Percentiles rank a stretch among this genome's conserved stretches.
Evolutionary conservation across 371 early-diverging fungal genomes (phyloP).

Genomic region (Mucor mucedo): DNA sequence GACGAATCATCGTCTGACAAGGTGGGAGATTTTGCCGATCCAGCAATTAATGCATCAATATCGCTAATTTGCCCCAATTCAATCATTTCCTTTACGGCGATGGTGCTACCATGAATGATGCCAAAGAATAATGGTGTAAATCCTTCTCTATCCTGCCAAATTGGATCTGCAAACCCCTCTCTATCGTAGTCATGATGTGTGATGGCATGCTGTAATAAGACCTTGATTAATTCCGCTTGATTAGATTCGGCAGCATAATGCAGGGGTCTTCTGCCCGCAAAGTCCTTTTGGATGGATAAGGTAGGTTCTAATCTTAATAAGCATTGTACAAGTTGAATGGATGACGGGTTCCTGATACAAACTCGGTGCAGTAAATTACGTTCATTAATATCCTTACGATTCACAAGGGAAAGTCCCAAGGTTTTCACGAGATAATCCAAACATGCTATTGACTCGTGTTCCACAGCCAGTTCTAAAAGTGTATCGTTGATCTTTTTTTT

Average conservation of each 20-base stretch:
- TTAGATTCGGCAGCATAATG: conserved; percentile 74
- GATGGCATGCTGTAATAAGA: conserved; percentile 55
- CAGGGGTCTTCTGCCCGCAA: conserved; percentile 68
- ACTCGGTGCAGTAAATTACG: conserved; percentile 69
- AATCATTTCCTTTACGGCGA: conserved; percentile 57
- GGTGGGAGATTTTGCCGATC: conserved; percentile 23
- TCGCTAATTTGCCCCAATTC: conserved; percentile 59
- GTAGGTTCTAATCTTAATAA: conserved; percentile 30
- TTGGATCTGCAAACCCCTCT: conserved; percentile 46
- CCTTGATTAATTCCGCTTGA: conserved; percentile 44
- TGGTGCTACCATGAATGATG: conserved; percentile 63
- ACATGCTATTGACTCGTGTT: conserved; percentile 52
- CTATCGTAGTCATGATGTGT: conserved; percentile 43
- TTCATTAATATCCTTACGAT: conserved; percentile 64
- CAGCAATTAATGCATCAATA: conserved; percentile 52
- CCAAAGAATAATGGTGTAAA: conserved; percentile 74
- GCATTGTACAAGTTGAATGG: conserved; percentile 18
- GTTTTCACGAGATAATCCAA: conserved; percentile 49
- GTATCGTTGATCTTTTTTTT: conserved; percentile 47
- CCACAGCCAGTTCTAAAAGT: conserved; percentile 59
- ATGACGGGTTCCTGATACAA: conserved; percentile 50
- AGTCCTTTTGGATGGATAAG: conserved; percentile 50
- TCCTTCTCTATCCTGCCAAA: conserved; percentile 73
- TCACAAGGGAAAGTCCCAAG: conserved; percentile 42
- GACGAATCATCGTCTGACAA: background rate